These are phyloP conservation scores for Starmerella sirachaensis DNA, from an alignment of 805 yeast genomes.

Conservation along the genomic window DNA sequence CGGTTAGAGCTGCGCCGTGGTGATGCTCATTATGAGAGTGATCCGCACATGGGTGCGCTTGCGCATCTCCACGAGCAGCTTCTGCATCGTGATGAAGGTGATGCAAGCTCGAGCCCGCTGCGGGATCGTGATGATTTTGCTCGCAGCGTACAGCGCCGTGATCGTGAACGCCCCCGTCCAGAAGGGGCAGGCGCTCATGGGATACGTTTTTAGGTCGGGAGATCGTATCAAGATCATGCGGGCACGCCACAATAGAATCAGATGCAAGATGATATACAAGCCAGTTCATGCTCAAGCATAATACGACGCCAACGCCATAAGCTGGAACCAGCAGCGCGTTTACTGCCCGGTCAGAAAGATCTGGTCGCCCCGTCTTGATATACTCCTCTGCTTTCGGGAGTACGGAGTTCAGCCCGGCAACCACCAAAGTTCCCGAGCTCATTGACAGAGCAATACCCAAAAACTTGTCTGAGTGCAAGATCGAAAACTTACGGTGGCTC, in stretches of 20 bases:
- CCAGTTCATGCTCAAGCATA: slow-evolving; percentile 50
- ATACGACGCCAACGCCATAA: slow-evolving; percentile 45
- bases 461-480: slow-evolving; percentile 49
- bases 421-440: slow-evolving; percentile 66
- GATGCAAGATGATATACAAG: slow-evolving; percentile 64
- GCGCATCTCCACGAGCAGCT: too few species aligned
- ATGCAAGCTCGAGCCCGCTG: background rate
- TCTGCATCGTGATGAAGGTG: background rate
- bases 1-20: slow-evolving; percentile 44
- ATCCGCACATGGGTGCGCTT: slow-evolving; percentile 22
- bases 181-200: slow-evolving; percentile 11
- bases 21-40: slow-evolving; percentile 61
- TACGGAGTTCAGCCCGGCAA: slow-evolving; percentile 65
- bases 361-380: slow-evolving; percentile 27
- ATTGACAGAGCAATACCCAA: slow-evolving; percentile 64
- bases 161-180: slow-evolving; percentile 4
- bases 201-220: slow-evolving; percentile 1
- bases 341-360: slow-evolving; percentile 22
- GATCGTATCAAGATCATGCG: slow-evolving; percentile 12
- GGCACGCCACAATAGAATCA: slow-evolving; percentile 13
- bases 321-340: slow-evolving; percentile 36
- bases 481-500: slow-evolving; percentile 41
- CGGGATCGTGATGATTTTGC: background rate
- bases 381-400: slow-evolving; percentile 56
- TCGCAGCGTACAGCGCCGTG: slow-evolving; percentile 10